Conservation (phyloP, 495 filamentous ascomycete species). For the Neurospora sp. region DNA sequence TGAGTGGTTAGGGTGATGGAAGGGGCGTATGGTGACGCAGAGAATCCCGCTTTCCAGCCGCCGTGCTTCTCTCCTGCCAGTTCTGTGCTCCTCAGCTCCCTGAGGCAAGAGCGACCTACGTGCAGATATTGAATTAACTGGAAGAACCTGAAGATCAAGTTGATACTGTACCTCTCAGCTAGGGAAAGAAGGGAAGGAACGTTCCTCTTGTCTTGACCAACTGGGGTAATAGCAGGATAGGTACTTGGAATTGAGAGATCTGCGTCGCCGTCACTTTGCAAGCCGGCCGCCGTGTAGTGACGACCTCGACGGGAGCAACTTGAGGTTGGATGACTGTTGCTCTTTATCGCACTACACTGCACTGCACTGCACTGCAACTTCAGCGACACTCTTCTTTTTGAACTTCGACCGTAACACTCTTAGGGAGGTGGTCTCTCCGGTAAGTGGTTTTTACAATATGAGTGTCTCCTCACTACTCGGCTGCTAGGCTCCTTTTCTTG, state of each 20-base stretch:
- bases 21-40: slow-evolving; percentile 65
- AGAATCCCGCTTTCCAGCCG: slow-evolving; percentile 22
- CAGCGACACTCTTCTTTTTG: not conserved
- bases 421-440: not conserved
- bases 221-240: not conserved
- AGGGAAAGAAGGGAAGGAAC: not conserved
- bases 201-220: not conserved
- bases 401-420: not conserved
- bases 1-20: slow-evolving; percentile 70
- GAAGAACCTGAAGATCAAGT: not conserved
- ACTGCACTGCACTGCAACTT: not conserved
- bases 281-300: not conserved
- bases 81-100: not conserved
- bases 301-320: not conserved
- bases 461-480: not conserved
- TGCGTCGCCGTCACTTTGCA: not conserved
- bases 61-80: not conserved
- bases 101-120: not conserved
- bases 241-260: not conserved
- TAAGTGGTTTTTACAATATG: not conserved
- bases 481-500: not conserved
- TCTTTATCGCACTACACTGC: not conserved
- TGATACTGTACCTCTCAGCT: not conserved
- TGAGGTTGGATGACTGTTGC: not conserved
- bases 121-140: not conserved